Conservation (phyloP, 2,329 filamentous ascomycete species). For the Atkinsonella hypoxylon region DNA sequence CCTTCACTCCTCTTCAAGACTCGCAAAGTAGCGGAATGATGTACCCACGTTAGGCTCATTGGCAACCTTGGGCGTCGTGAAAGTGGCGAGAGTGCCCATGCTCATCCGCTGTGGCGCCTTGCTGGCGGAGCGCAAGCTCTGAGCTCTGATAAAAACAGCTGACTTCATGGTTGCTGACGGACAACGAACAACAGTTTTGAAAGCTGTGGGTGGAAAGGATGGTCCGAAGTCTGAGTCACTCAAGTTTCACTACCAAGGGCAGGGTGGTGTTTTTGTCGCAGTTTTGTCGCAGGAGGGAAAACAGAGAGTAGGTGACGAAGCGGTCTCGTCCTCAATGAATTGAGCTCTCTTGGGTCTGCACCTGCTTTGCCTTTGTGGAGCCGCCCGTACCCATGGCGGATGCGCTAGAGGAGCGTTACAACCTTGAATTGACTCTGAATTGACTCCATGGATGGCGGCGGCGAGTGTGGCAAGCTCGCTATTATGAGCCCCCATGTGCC, state of each 20-base stretch:
- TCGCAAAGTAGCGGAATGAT: not conserved
- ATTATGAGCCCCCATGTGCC: no score
- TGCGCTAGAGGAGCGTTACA: no score
- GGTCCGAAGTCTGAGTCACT: not conserved
- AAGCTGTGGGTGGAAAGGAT: not conserved
- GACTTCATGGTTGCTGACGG: slow-evolving; percentile 19
- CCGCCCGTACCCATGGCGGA: no score
- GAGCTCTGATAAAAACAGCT: slow-evolving; percentile 21
- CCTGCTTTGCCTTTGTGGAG: no score
- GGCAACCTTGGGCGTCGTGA: slow-evolving; percentile 74
- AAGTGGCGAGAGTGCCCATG: slow-evolving; percentile 58
- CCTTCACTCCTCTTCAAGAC: no score
- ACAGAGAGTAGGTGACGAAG: not conserved
- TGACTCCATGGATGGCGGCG: no score
- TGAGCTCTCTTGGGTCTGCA: no score
- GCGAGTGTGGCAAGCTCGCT: no score
- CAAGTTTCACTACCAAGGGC: not conserved
- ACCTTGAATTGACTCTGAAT: no score
- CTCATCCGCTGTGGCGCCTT: slow-evolving; percentile 19
- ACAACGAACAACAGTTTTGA: not conserved
- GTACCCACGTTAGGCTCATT: slow-evolving; percentile 90
- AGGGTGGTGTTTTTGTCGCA: not conserved
- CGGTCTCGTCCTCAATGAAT: no score
- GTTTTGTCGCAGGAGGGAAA: not conserved
- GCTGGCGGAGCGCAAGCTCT: slow-evolving; percentile 18